Conservation (phyloP, 805 yeast genomes). For the Sugiyamaella valdiviana region DNA sequence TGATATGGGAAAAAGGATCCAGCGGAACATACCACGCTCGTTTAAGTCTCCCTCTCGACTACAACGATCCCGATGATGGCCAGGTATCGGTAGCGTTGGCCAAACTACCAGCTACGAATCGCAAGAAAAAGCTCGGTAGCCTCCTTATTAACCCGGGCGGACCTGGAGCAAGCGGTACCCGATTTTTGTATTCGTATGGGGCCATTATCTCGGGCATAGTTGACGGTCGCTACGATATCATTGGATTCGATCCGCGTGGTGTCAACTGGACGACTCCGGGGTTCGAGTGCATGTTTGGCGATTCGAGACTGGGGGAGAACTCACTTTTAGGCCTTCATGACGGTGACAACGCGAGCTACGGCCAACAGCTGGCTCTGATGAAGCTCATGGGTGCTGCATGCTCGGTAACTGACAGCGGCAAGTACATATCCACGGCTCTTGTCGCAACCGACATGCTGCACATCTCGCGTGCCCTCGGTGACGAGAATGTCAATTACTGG, state of each 20-base stretch:
- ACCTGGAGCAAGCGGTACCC: conserved; percentile 23
- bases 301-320: not conserved
- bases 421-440: conserved; percentile 19
- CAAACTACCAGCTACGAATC: conserved; percentile 14
- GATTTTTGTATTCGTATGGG: conserved; percentile 9
- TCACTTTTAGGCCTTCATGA: not conserved
- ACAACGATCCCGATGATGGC: conserved; percentile 10
- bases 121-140: conserved; percentile 17
- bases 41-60: conserved; percentile 10
- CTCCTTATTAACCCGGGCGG: conserved; percentile 24
- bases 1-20: not conserved
- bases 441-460: conserved; percentile 23
- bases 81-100: conserved; percentile 9
- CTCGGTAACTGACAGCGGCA: conserved; percentile 9
- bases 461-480: conserved; percentile 22
- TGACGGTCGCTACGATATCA: conserved; percentile 17
- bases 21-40: conserved; percentile 3
- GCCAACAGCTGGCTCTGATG: conserved; percentile 10
- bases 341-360: conserved; percentile 12
- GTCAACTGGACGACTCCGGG: conserved; percentile 19
- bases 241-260: conserved; percentile 25
- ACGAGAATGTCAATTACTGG: conserved; percentile 24
- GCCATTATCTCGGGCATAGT: conserved; percentile 9
- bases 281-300: conserved; percentile 14
- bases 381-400: conserved; percentile 16